Percentiles rank a stretch among this genome's conserved stretches.
These are phyloP conservation scores for Coprinopsis cinerea DNA, from an alignment of 768 basidiomycete species.

Conservation along the genomic window DNA sequence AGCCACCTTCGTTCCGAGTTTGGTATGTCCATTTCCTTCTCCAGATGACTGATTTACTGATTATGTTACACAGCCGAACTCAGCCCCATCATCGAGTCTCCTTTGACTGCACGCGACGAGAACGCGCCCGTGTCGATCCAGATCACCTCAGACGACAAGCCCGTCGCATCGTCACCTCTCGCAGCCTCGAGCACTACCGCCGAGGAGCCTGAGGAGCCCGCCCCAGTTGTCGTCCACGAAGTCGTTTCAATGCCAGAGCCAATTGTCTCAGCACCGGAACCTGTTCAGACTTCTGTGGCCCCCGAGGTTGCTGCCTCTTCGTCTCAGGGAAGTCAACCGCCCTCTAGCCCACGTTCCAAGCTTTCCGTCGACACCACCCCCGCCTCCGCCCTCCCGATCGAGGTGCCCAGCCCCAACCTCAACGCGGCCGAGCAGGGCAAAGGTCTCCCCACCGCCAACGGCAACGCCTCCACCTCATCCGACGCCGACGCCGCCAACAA, in stretches of 20 bases:
- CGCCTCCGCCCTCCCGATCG: neutral
- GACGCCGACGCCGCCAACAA: neutral
- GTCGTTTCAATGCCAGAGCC: too few species aligned
- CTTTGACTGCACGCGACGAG: neutral
- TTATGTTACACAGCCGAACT: neutral
- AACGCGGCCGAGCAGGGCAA: conserved; percentile 3
- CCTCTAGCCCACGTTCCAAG: neutral
- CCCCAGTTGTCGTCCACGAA: neutral
- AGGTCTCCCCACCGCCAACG: neutral
- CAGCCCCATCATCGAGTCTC: conserved; percentile 5
- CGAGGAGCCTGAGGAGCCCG: too few species aligned
- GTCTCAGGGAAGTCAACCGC: too few species aligned
- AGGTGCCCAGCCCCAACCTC: neutral
- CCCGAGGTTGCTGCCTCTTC: too few species aligned
- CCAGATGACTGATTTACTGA: neutral
- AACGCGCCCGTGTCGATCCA: neutral
- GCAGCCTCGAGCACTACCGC: too few species aligned
- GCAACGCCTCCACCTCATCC: neutral
- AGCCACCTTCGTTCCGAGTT: neutral
- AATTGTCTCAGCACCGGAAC: too few species aligned
- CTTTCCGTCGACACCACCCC: neutral
- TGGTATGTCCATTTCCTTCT: neutral
- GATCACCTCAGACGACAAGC: neutral
- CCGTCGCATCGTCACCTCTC: neutral
- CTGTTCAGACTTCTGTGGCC: too few species aligned